Evolutionary conservation across 345 rosid species (phyloP), one percentile per base, ranked within the genome.

Genomic region (Bretschneidera sinensis): DNA sequence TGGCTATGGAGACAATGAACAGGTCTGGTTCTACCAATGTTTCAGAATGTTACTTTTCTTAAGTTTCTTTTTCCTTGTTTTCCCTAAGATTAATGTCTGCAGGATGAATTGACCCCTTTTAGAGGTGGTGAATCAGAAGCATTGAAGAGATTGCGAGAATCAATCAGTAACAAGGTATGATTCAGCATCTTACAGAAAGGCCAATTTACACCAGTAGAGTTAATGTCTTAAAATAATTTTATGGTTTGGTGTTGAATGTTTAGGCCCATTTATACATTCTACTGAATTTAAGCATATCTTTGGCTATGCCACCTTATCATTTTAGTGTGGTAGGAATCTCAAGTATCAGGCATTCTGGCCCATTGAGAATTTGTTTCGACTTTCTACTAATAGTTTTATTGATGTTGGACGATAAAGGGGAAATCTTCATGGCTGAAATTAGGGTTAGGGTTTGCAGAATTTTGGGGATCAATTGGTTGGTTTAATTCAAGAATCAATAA

Each of bases 41-140:
- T 55, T 62, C 65, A 39, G 10, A 39, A 5, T 5, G 45, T 39
- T n/a, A n/a, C n/a, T n/a, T n/a, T n/a, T n/a, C n/a, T n/a, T n/a
- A n/a, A n/a, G n/a, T n/a, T n/a, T 22, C 34, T 49, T 24, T 55
- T 34, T 33, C n/a, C n/a, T 56, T 50, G 17, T 48, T 61, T 56
- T 65, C 67, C n/a, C n/a, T 33, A 0, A 21, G 47, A 19, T 48
- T 39, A 24, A 17, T 67, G 3, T 25, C 6, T 78, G 70, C 79
- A 92, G 97, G 79, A 59, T 60, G 89, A 81, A 0, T 45, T 65
- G 73, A 67, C 82, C 57, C 94, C 96, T 57, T 87, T 92, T 70
- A 81, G 67, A 77, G 98, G 98, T 16, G 97, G 98, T 52, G 98
- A 92, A 74, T 76, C 88, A 11, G 89, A 81, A 74, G 97, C 91